A percentile compares a stretch with the other conserved stretches of the same genome.
Evolutionary conservation across 2,329 filamentous ascomycete species (phyloP).

Genomic region (Fusarium fujikuroi): DNA sequence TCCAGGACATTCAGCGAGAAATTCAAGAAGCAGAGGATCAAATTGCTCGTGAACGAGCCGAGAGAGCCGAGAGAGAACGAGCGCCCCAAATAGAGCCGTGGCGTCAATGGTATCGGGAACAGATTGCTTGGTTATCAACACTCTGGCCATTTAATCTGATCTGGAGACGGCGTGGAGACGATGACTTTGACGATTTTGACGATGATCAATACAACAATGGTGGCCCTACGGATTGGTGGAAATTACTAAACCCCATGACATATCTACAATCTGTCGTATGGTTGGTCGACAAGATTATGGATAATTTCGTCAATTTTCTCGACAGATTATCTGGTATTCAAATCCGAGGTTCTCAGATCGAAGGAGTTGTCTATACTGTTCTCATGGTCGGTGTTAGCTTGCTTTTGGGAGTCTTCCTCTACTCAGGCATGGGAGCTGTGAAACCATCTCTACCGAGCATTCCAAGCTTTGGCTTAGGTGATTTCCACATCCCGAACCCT

Average conservation of each 20-base stretch:
- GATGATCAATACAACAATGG: conserved; percentile 15
- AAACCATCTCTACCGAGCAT: conserved; percentile 4
- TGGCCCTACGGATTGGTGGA: conserved; percentile 37
- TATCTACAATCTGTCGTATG: conserved; percentile 45
- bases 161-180: background rate
- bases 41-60: conserved; percentile 20
- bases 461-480: conserved; percentile 2
- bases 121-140: conserved; percentile 39
- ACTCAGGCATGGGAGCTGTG: background rate
- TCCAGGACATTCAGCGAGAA: conserved; percentile 33
- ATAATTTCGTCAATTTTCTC: conserved; percentile 31
- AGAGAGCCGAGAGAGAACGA: conserved; percentile 16
- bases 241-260: conserved; percentile 47
- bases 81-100: conserved; percentile 8
- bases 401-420: background rate
- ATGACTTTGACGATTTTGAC: conserved; percentile 23
- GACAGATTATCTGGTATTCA: conserved; percentile 22
- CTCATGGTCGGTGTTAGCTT: conserved; percentile 2
- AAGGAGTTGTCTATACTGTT: background rate
- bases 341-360: background rate
- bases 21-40: conserved; percentile 34
- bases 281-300: conserved; percentile 36
- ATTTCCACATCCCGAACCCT: conserved; percentile 26
- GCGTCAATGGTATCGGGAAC: conserved; percentile 34
- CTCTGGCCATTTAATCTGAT: conserved; percentile 31